Evolutionary conservation across 257 asterid genomes (phyloP).

Genomic region (Rauvolfia tetraphylla): DNA sequence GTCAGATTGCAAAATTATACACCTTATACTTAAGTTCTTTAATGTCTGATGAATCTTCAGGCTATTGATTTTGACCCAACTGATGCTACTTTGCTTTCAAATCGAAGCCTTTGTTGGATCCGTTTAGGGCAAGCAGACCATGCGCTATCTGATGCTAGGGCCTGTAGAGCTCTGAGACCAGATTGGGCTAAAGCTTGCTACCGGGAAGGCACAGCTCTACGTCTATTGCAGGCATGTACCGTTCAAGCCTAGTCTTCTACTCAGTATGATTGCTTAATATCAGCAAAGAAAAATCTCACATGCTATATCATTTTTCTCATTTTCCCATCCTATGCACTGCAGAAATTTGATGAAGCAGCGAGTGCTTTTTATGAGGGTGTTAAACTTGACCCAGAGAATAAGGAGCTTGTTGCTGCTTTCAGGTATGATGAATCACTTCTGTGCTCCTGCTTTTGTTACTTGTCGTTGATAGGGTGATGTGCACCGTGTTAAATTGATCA

Average conservation of each 20-base stretch:
- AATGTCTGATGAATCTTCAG: slow-evolving; percentile 40
- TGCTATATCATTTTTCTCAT: background rate
- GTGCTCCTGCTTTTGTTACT: background rate
- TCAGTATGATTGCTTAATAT: background rate
- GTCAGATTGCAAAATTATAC: background rate
- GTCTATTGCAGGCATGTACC: slow-evolving; percentile 58
- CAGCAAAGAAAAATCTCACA: background rate
- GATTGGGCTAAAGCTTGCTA: slow-evolving; percentile 98
- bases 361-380: slow-evolving; percentile 92
- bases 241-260: background rate
- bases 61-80: slow-evolving; percentile 87
- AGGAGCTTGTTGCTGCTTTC: slow-evolving; percentile 93
- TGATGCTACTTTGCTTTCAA: slow-evolving; percentile 73
- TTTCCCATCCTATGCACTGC: slow-evolving; percentile 21
- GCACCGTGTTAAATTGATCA: background rate
- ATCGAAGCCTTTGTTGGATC: slow-evolving; percentile 93
- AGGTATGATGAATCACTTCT: slow-evolving; percentile 36
- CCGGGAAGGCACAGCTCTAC: slow-evolving; percentile 93
- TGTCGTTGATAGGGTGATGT: background rate
- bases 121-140: slow-evolving; percentile 86
- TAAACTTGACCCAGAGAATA: slow-evolving; percentile 72
- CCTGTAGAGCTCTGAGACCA: slow-evolving; percentile 75
- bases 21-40: background rate
- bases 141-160: slow-evolving; percentile 83
- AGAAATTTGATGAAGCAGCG: slow-evolving; percentile 94